phyloP scores from a whole-genome alignment of 148 eudicot species.

The Amaranthus cruentus region DNA sequence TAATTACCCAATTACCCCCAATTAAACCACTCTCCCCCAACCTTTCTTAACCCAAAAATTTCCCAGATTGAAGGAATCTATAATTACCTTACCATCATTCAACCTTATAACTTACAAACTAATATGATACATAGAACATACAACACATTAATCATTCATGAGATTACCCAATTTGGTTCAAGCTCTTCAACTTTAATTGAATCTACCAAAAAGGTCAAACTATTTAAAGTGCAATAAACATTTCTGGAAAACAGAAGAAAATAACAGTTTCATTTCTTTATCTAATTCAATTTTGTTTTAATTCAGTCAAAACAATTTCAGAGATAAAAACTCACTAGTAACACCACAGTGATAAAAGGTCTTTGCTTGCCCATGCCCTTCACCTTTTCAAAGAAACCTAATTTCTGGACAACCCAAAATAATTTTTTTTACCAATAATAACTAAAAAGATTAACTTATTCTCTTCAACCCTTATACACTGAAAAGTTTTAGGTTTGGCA shows the following conservation, averaged over 20 bases:
- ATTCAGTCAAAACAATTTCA: constrained; percentile 6
- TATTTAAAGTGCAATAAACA: not conserved
- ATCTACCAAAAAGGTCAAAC: constrained; percentile 28
- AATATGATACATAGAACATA: constrained; percentile 19
- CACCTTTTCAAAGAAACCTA: constrained; percentile 18
- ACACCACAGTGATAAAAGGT: constrained; percentile 99
- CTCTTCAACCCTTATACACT: constrained; percentile 29
- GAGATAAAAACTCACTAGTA: constrained; percentile 81
- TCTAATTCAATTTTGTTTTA: not conserved
- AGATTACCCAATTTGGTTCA: constrained; percentile 18
- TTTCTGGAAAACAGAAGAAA: constrained; percentile 6
- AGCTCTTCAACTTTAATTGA: constrained; percentile 24
- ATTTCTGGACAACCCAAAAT: not conserved
- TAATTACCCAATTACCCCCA: too few species aligned
- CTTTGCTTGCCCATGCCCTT: constrained; percentile 94
- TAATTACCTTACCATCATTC: constrained; percentile 17
- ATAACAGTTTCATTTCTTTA: not conserved
- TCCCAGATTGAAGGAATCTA: constrained; percentile 23
- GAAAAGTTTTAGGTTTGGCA: constrained; percentile 18
- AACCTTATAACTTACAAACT: constrained; percentile 20
- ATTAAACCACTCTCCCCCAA: too few species aligned
- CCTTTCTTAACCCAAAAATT: not conserved
- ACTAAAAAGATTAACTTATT: constrained; percentile 23
- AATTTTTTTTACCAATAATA: constrained; percentile 5
- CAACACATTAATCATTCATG: constrained; percentile 27